phyloP scores from a whole-genome alignment of 1,284 basidiomycete species.

The Trichosporon inkin region DNA sequence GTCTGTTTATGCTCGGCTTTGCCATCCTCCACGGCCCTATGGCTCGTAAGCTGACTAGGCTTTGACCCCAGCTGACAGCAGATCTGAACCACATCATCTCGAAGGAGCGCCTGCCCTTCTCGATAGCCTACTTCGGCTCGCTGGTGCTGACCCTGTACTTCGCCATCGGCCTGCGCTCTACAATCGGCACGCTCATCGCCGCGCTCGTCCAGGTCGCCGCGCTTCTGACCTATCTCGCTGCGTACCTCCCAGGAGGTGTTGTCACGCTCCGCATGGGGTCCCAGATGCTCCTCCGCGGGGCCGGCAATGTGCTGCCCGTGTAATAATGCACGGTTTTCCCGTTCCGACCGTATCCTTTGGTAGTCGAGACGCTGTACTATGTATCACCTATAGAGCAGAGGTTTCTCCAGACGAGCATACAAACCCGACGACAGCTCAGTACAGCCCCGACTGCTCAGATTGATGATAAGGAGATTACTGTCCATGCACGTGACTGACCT shows the following conservation, averaged over 20 bases:
- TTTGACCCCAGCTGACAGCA: conserved; percentile 14
- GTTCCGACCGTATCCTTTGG: conserved; percentile 1
- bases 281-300: conserved; percentile 73
- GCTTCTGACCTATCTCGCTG: conserved; percentile 76
- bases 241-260: conserved; percentile 79
- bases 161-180: conserved; percentile 72
- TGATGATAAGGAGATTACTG: not conserved
- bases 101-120: conserved; percentile 81
- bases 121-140: conserved; percentile 73
- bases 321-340: conserved; percentile 36
- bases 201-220: conserved; percentile 76
- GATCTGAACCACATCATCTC: conserved; percentile 85
- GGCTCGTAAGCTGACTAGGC: conserved; percentile 38
- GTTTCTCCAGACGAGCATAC: not conserved
- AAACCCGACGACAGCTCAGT: not conserved
- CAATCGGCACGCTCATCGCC: conserved; percentile 73
- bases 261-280: conserved; percentile 74
- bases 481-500: too few species aligned
- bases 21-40: conserved; percentile 57
- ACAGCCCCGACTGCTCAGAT: not conserved
- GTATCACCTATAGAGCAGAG: not conserved
- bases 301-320: conserved; percentile 70
- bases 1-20: conserved; percentile 40
- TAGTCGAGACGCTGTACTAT: not conserved
- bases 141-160: conserved; percentile 82